A percentile compares a stretch with the other conserved stretches of the same genome.
Conservation (phyloP, 1,139 yeast species). For the Scheffersomyces quercinus region DNA sequence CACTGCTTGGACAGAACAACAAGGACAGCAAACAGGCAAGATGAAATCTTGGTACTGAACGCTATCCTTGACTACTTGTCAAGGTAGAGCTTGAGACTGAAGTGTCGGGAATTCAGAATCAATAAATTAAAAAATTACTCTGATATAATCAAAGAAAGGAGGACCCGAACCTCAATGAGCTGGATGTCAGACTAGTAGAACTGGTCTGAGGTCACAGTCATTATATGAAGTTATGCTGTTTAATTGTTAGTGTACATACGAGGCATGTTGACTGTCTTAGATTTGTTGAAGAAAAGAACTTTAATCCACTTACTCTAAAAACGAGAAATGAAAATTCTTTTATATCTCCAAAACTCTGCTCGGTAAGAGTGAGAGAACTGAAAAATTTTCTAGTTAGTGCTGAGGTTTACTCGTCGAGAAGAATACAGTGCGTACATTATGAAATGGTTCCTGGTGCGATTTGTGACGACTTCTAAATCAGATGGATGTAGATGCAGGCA, state of each 20-base stretch:
- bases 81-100: slow-evolving; percentile 49
- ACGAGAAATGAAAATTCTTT: slow-evolving; percentile 4
- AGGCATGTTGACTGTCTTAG: slow-evolving; percentile 48
- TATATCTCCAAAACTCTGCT: slow-evolving; percentile 5
- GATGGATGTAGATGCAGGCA: too few species aligned
- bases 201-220: background rate
- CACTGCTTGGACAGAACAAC: too few species aligned
- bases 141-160: slow-evolving; percentile 37
- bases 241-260: slow-evolving; percentile 43
- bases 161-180: slow-evolving; percentile 71
- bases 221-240: slow-evolving; percentile 4
- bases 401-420: slow-evolving; percentile 1
- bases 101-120: slow-evolving; percentile 88
- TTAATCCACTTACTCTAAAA: slow-evolving; percentile 1
- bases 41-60: too few species aligned
- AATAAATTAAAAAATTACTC: slow-evolving; percentile 30
- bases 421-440: background rate
- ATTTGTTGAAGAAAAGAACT: slow-evolving; percentile 15
- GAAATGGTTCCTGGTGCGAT: too few species aligned
- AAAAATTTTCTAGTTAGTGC: background rate
- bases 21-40: too few species aligned
- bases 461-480: too few species aligned
- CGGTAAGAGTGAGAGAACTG: slow-evolving; percentile 7
- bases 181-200: background rate
- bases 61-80: slow-evolving; percentile 3